A percentile compares a stretch with the other conserved stretches of the same genome.
Conservation (phyloP, 495 filamentous ascomycete species). For the Penicillium goetzii region DNA sequence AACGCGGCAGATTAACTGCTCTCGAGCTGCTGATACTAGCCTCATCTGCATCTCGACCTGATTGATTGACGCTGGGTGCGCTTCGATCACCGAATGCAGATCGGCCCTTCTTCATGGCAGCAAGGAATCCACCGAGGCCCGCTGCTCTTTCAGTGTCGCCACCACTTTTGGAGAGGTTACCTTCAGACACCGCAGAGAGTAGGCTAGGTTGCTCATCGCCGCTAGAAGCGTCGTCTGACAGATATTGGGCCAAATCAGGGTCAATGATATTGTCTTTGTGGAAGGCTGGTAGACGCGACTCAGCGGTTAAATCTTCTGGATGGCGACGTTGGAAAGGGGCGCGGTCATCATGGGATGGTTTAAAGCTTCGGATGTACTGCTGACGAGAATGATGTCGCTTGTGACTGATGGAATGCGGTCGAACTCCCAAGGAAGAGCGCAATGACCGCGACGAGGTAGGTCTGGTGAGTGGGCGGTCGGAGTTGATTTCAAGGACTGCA, state of each 20-base stretch:
- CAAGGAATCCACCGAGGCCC: conserved; percentile 58
- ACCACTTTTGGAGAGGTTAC: conserved; percentile 49
- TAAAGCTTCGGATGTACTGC: conserved; percentile 66
- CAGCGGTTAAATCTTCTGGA: conserved; percentile 62
- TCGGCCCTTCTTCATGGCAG: conserved; percentile 71
- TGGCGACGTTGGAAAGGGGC: conserved; percentile 86
- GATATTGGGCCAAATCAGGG: conserved; percentile 89
- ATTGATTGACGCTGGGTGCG: conserved; percentile 61
- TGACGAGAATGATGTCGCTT: conserved; percentile 86
- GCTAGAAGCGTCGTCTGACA: conserved; percentile 92
- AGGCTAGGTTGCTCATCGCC: conserved; percentile 91
- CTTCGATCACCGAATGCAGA: conserved; percentile 74
- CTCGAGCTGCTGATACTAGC: conserved; percentile 61
- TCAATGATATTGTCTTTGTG: conserved; percentile 99
- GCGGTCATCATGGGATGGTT: conserved; percentile 68
- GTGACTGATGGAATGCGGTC: conserved; percentile 72
- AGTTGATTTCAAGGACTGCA: conserved; percentile 87
- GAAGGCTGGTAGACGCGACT: conserved; percentile 80
- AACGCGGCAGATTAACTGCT: conserved; percentile 54
- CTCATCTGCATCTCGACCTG: conserved; percentile 64
- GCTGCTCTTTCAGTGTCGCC: conserved; percentile 59
- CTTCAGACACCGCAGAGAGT: conserved; percentile 68
- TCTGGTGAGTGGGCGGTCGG: conserved; percentile 69
- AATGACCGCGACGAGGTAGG: conserved; percentile 93
- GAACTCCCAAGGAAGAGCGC: conserved; percentile 68